These are phyloP conservation scores for Mytilinidion resinicola DNA, from an alignment of 495 filamentous ascomycete species.

Conservation along the genomic window DNA sequence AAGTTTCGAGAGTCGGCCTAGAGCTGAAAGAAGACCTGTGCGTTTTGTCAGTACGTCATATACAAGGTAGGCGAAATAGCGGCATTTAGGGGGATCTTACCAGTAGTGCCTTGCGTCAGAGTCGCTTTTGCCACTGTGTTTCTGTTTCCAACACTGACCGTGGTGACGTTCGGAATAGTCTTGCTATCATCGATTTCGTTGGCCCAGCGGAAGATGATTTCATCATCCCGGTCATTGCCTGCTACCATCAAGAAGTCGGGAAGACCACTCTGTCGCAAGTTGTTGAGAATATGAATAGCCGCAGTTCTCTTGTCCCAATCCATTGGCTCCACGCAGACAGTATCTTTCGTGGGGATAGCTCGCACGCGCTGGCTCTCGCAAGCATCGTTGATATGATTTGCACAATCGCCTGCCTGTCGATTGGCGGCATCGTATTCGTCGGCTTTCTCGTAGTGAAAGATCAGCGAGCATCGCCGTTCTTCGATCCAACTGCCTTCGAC, in stretches of 20 bases:
- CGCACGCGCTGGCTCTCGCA: slow-evolving; percentile 75
- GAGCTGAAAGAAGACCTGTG: not conserved
- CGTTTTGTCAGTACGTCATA: not conserved
- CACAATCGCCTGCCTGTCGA: slow-evolving; percentile 77
- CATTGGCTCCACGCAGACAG: slow-evolving; percentile 71
- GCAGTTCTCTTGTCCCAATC: slow-evolving; percentile 82
- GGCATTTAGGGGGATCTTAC: slow-evolving; percentile 40
- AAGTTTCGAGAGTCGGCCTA: not conserved
- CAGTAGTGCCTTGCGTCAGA: slow-evolving; percentile 82
- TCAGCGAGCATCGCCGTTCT: slow-evolving; percentile 74
- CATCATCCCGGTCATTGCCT: slow-evolving; percentile 86
- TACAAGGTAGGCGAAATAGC: not conserved
- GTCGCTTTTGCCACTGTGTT: slow-evolving; percentile 85
- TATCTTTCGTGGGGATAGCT: slow-evolving; percentile 71
- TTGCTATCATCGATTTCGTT: slow-evolving; percentile 57
- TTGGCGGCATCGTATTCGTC: slow-evolving; percentile 66
- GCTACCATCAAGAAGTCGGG: slow-evolving; percentile 80
- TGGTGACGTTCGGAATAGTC: slow-evolving; percentile 61
- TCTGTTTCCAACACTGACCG: slow-evolving; percentile 73
- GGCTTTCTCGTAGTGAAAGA: slow-evolving; percentile 79
- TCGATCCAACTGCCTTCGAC: slow-evolving; percentile 82
- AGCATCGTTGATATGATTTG: slow-evolving; percentile 87
- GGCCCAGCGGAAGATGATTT: slow-evolving; percentile 89
- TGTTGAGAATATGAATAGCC: slow-evolving; percentile 60
- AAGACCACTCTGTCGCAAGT: slow-evolving; percentile 40